phyloP scores from a whole-genome alignment of 2,329 filamentous ascomycete genomes.

The Dissoconium aciculare region DNA sequence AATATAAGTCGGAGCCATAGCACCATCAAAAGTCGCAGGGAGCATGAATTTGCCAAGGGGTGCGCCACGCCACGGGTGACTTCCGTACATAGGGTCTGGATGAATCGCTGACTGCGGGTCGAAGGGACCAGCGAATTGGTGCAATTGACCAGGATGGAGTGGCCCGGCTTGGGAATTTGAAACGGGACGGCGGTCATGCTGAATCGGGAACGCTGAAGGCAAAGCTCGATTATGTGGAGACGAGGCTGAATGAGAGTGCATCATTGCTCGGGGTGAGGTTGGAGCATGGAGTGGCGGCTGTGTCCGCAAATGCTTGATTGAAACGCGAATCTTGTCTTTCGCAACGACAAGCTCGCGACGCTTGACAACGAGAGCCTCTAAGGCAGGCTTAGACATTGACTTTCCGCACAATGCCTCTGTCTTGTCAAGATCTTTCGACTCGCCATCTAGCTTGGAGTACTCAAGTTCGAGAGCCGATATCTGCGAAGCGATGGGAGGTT shows the following conservation, averaged over 20 bases:
- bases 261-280: slow-evolving; percentile 14
- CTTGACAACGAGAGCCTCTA: slow-evolving; percentile 20
- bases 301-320: slow-evolving; percentile 21
- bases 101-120: slow-evolving; percentile 6
- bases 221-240: slow-evolving; percentile 11
- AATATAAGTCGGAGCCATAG: slow-evolving; percentile 12
- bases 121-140: slow-evolving; percentile 8
- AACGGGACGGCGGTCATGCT: slow-evolving; percentile 2
- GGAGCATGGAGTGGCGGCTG: slow-evolving; percentile 13
- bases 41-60: slow-evolving; percentile 15
- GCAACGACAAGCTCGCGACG: slow-evolving; percentile 21
- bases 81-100: slow-evolving; percentile 11
- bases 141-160: slow-evolving; percentile 7
- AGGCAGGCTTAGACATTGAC: slow-evolving; percentile 19
- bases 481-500: slow-evolving; percentile 18
- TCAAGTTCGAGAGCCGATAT: slow-evolving; percentile 24
- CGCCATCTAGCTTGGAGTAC: slow-evolving; percentile 23
- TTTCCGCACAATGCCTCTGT: slow-evolving; percentile 24
- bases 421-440: slow-evolving; percentile 25
- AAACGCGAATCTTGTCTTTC: slow-evolving; percentile 23
- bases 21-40: slow-evolving; percentile 20
- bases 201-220: slow-evolving; percentile 7
- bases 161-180: slow-evolving; percentile 5
- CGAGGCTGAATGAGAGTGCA: slow-evolving; percentile 12
- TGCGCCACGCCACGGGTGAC: slow-evolving; percentile 13